Evolutionary conservation across 2,329 filamentous ascomycete genomes (phyloP).

Genomic region (Xylaria polymorpha): DNA sequence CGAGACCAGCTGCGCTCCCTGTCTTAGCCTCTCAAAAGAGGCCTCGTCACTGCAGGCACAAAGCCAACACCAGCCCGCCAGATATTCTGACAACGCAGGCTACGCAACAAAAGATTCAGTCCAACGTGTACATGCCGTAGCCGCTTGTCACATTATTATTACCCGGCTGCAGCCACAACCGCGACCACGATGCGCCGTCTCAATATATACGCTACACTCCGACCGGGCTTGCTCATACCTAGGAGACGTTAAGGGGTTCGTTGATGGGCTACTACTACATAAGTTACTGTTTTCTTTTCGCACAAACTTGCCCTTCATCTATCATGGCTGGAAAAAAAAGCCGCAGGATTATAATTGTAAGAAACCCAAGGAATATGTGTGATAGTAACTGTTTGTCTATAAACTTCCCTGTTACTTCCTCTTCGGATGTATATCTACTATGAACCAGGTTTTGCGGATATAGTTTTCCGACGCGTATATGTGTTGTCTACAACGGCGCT

Average conservation of each 20-base stretch:
- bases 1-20: neutral
- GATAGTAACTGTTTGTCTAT: neutral
- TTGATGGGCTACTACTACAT: neutral
- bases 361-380: neutral
- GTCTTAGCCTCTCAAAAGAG: neutral
- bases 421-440: neutral
- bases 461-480: too few species aligned
- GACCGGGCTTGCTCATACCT: neutral
- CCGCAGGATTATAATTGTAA: neutral
- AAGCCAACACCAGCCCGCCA: neutral
- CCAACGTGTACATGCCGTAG: too few species aligned
- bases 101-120: too few species aligned
- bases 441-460: neutral
- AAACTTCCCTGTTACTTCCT: neutral
- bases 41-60: conserved; percentile 1
- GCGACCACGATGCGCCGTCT: neutral
- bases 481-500: neutral
- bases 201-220: neutral
- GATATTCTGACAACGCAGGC: conserved; percentile 1
- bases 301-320: neutral
- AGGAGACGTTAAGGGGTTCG: neutral
- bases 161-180: conserved; percentile 15
- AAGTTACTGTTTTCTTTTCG: neutral
- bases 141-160: conserved; percentile 17
- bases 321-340: neutral